Conservation (phyloP, 495 filamentous ascomycete genomes). For the Trichocladium uniseriatum region DNA sequence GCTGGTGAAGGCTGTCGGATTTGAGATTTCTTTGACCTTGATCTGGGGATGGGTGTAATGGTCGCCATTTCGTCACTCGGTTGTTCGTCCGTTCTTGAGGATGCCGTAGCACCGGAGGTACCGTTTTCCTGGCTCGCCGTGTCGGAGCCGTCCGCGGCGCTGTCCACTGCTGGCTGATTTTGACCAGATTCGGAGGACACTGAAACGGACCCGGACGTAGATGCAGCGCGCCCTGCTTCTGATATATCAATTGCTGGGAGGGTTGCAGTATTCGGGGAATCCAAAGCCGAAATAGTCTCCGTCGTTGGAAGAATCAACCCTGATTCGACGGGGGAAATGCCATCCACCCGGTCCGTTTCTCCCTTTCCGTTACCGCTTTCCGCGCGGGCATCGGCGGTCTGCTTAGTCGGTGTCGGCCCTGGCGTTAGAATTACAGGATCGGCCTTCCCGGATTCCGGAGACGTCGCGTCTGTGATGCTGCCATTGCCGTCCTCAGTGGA, state of each 20-base stretch:
- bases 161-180: not conserved
- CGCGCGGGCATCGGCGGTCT: conserved; percentile 16
- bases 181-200: not conserved
- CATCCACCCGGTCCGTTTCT: conserved; percentile 11
- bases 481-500: conserved; percentile 21
- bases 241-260: not conserved
- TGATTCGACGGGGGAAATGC: not conserved
- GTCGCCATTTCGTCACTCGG: not conserved
- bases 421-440: conserved; percentile 30
- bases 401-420: conserved; percentile 27
- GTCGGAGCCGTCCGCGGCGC: not conserved
- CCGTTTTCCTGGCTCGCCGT: not conserved
- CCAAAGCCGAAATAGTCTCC: not conserved
- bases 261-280: not conserved
- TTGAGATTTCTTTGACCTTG: not conserved
- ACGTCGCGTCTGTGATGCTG: conserved; percentile 32
- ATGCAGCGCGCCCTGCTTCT: not conserved
- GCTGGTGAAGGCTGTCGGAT: not conserved
- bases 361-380: conserved; percentile 13
- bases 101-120: too few relatives aligned
- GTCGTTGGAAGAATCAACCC: conserved; percentile 9
- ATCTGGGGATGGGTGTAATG: not conserved
- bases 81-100: too few relatives aligned
- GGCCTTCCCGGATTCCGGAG: conserved; percentile 32
- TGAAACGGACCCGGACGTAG: not conserved